A percentile compares a stretch with the other conserved stretches of the same genome.
phyloP scores from a whole-genome alignment of 2,329 filamentous ascomycete genomes.

The Venturiaceae sp. region DNA sequence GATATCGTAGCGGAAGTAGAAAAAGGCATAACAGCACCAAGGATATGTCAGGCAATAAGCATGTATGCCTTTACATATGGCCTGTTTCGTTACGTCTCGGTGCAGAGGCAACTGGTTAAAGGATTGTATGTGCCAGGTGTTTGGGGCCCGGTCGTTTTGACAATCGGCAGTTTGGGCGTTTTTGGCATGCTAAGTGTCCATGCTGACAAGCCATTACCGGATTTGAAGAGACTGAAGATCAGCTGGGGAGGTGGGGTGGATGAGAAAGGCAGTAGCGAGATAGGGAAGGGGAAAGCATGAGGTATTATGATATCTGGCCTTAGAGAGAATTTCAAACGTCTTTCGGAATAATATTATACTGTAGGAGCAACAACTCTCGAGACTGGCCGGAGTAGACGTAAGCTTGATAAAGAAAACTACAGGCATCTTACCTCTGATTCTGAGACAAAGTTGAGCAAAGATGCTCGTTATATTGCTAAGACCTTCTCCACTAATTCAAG shows the following conservation, averaged over 20 bases:
- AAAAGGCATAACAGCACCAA: background rate
- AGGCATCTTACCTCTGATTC: too few relatives aligned
- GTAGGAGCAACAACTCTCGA: too few relatives aligned
- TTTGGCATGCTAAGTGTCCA: background rate
- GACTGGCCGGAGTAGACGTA: too few relatives aligned
- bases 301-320: background rate
- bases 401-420: too few relatives aligned
- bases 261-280: background rate
- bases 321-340: too few relatives aligned
- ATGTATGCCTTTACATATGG: background rate
- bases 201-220: background rate
- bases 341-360: too few relatives aligned
- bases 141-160: background rate
- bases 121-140: background rate
- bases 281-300: background rate
- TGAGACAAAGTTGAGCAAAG: too few relatives aligned
- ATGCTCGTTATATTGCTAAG: too few relatives aligned
- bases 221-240: background rate
- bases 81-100: background rate
- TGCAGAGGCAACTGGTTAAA: background rate
- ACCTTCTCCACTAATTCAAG: too few relatives aligned
- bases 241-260: background rate
- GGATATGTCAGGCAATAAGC: background rate
- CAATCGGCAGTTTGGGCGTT: background rate
- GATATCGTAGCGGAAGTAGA: background rate